Base-by-base conservation (phyloP, 2,329 filamentous ascomycete genomes). In the Aureobasidium vineae region DNA sequence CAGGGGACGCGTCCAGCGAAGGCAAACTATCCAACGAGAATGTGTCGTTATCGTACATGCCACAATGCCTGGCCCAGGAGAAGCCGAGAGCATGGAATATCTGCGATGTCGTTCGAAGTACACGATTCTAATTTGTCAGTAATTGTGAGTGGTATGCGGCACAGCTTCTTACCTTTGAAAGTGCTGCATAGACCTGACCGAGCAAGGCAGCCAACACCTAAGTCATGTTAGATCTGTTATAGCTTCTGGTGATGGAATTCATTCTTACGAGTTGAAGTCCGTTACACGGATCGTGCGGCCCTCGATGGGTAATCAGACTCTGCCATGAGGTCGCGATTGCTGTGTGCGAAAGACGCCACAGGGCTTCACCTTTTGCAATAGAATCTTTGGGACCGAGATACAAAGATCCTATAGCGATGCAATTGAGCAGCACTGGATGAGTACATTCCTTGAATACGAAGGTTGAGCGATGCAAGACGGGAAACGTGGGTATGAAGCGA, bases 261-360 rank as follows among this genome's bases (percentile, higher is more conserved):
- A 31, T 31, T 31, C 31, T 31, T 31, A 31, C 33, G 33, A 81
- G 70, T 65, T 81, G 79, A 1, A 81, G 77, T 2, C 79, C 79
- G 56, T 77, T 76, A 33, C 79, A 80, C 15, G 75, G 70, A 72
- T 81, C 79, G 53, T 80, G 77, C 1, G 77, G 76, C 6, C 79
- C 79, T 47, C 72, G 71, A 50, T 80, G 78, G 10, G 76, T 78
- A 16, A 81, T 81, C 31, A 81, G 67, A 4, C 73, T 76, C 71
- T 81, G 78, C 79, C 79, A 81, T 71, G 79, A 81, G 21, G 79
- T 81, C 28, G 79, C 77, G 21, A 81, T 72, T 28, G 79, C 79
- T 16, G 78, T 77, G 70, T 81, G 79, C 38, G 79, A 79, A 15
- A 81, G 72, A 13, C 76, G 74, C 79, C 79, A 81, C 49, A 81